Base-by-base conservation (phyloP, 345 rosid species). In the Raphanus raphanistrum region DNA sequence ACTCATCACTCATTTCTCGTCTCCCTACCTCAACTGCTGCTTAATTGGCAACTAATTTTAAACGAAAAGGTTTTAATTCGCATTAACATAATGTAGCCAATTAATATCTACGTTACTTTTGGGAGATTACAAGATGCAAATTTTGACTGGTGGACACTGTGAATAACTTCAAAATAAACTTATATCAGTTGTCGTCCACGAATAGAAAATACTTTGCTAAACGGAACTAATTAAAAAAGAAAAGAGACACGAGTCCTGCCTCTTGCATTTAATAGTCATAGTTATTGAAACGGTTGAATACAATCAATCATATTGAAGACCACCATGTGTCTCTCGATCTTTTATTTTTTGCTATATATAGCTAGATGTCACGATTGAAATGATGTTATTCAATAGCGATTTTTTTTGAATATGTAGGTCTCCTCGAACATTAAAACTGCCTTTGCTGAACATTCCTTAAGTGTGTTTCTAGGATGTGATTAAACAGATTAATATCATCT, bases 361-460 rank as follows among this genome's bases (percentile, higher is more conserved):
- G 63, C 54, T 77, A 71, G 52, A 71, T 43, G 76, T 71, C 76
- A 58, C 68, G 66, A 31, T 43, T 72, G 55, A 78, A 45, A 7
- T 64, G 3, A 63, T 31, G 41, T 65, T 45, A 21, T 71, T 57
- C 67, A 65, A 43, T 3, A 57, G 54, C 52, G 21, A 55, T n/a
- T 52, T 0, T 21, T 21, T 38, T 63, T 77, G 35, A 76, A 77
- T 16, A 17, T 36, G 11, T 70, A 70, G 35, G 45, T 70, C 31
- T 59, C 63, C 71, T 54, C 63, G 26, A 70, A 27, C 70, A 63
- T 16, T 63, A 21, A 75, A 54, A 35, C 26, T 52, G 31, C 70
- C 65, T 31, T 63, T 71, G 71, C 71, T 77, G 76, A 71, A 66
- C 76, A 54, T 35, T 15, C 50, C 48, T 45, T 36, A 3, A 11